Base-by-base conservation (phyloP, 768 basidiomycete genomes). In the Mycena albidolilacea region DNA sequence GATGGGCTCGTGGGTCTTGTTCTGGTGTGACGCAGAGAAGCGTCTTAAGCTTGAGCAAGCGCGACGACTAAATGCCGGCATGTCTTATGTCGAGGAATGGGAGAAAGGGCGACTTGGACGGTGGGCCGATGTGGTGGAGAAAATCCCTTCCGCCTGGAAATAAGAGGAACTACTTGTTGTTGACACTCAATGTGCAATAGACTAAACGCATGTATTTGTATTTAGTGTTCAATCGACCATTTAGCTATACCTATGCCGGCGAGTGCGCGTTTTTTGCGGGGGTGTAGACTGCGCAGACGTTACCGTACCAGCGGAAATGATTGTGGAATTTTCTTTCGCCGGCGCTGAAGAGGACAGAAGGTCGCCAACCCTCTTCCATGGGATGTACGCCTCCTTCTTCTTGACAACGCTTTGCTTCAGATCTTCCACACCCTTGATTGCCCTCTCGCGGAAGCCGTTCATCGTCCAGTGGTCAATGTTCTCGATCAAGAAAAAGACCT, bases 11-110 rank as follows among this genome's bases (percentile, higher is more conserved):
- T 99, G 97, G 95, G 91, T 96, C 57, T 82, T 99, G 77, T 99
- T 99, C 82, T 99, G 98, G 98, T 98, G 97, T 82, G 98, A 99
- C 84, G 96, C 93, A 0, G 97, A 99, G 85, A 95, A 93, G 83
- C 87, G 93, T 64, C 82, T 97, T 37, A 91, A 89, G 81, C 88
- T 88, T 21, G 91, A 92, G 78, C 90, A 91, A 75, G 89, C 91
- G 23, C 88, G 90, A 14, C 88, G 92, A 17, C 88, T 87, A 68
- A 90, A 86, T 69, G 88, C 87, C 39, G 90, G 90, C 30, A 81
- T 94, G 67, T 93, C 92, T 1, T 93, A 91, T 77, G 84, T 96
- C 11, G 94, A 92, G 80, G 84, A 88, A 8, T 95, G 93, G 89
- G 96, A 97, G 82, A 82, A 85, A 62, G 94, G 92, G 3, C 87